Evolutionary conservation across 768 basidiomycete genomes (phyloP).

Genomic region (Lactifluus echinatus): DNA sequence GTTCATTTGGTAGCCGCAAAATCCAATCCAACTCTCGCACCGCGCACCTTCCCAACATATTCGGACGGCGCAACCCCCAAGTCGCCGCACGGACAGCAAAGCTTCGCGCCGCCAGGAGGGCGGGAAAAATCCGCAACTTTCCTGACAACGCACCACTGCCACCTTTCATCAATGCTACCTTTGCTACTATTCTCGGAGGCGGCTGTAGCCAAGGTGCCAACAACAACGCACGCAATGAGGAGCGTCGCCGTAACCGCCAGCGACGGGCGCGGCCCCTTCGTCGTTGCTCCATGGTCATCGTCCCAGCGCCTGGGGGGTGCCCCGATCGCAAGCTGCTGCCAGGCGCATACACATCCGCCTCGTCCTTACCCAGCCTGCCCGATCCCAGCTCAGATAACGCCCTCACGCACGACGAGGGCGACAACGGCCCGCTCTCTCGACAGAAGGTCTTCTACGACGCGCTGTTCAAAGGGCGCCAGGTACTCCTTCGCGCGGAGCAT

Average conservation of each 20-base stretch:
- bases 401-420: background rate
- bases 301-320: background rate
- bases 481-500: background rate
- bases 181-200: too few relatives aligned
- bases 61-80: conserved; percentile 1
- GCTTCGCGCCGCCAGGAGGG: conserved; percentile 4
- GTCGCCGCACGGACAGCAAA: conserved; percentile 2
- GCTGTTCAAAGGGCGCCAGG: background rate
- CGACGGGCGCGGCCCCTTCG: background rate
- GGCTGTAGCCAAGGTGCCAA: background rate
- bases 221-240: background rate
- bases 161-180: too few relatives aligned
- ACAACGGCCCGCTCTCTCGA: background rate
- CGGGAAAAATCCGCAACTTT: background rate
- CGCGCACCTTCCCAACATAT: conserved; percentile 12
- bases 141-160: background rate
- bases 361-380: background rate
- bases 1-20: conserved; percentile 3
- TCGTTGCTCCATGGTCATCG: background rate
- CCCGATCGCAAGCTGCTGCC: background rate
- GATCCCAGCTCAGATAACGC: background rate
- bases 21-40: background rate
- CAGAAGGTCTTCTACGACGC: conserved; percentile 9
- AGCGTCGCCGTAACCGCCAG: background rate
- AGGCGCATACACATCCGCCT: background rate